Evolutionary conservation across 495 filamentous ascomycete species (phyloP).

Genomic region (Penicillium coffeae): DNA sequence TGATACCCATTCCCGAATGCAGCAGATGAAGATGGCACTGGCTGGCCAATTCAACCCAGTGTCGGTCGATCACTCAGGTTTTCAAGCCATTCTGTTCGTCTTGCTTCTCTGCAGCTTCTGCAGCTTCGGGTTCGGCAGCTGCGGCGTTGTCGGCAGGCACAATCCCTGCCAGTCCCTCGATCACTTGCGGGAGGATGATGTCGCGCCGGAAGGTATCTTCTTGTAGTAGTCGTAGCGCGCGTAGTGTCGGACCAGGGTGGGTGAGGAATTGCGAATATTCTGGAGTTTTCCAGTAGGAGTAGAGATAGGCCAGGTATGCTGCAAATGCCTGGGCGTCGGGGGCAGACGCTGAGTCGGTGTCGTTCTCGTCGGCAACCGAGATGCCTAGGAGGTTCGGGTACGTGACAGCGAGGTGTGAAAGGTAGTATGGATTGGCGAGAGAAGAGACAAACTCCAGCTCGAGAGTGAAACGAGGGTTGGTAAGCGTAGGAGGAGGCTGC

Average conservation of each 20-base stretch:
- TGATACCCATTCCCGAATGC: not conserved
- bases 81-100: conserved; percentile 21
- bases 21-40: not conserved
- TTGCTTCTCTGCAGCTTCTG: conserved; percentile 26
- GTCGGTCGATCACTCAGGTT: conserved; percentile 19
- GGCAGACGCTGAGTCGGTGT: conserved; percentile 44
- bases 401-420: conserved; percentile 72
- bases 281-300: conserved; percentile 77
- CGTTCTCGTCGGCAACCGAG: conserved; percentile 36
- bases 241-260: conserved; percentile 80
- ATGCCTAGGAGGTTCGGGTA: conserved; percentile 49
- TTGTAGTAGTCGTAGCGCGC: conserved; percentile 76
- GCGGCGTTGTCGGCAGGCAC: conserved; percentile 35
- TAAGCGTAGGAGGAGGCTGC: conserved; percentile 36
- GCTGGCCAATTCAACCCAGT: conserved; percentile 7
- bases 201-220: conserved; percentile 78
- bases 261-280: conserved; percentile 77
- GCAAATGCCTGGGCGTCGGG: conserved; percentile 63
- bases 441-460: conserved; percentile 73
- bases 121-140: conserved; percentile 18
- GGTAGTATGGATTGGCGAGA: conserved; percentile 80
- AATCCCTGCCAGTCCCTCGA: conserved; percentile 57
- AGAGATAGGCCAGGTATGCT: conserved; percentile 76
- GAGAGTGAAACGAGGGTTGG: conserved; percentile 41
- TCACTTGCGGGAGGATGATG: conserved; percentile 70